Base-by-base conservation (phyloP, 331 rosid genomes). In the Acacia pycnantha region DNA sequence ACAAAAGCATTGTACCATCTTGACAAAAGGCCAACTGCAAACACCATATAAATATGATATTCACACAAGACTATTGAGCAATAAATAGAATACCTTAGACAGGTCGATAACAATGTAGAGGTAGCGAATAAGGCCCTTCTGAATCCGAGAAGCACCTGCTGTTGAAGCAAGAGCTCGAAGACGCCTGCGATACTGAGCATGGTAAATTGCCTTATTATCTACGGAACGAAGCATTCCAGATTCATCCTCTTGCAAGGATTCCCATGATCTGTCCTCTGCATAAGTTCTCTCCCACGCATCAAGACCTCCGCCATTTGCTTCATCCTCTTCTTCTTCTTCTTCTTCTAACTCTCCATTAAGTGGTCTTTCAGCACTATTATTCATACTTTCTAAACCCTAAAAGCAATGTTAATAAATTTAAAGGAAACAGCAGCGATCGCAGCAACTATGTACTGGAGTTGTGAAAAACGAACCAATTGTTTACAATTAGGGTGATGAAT, bases 221-320 rank as follows among this genome's bases (percentile, higher is more conserved):
- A 95, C 84, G 62, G 98, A 96, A 71, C 97, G 96, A 65, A 95
- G 98, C 73, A 92, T 90, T 11, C 98, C 98, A 26, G 96, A 93
- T 88, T 95, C 98, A 82, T 95, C 98, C 83, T 95, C 98, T 80
- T 95, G 96, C 77, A 93, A 84, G 31, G 94, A 87, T 78, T 95
- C 98, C 98, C 98, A 95, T 1, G 98, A 95, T 84, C 97, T 88
- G 84, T 95, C 98, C 74, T 95, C 98, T 5, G 97, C 97, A 53
- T 93, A 95, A 56, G 97, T 70, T 84, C 90, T 89, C 88, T 93
- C 97, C 98, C 98, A 95, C 18, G 98, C 98, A 11, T 90, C 96
- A 50, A 76, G 94, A 77, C 84, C 95, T 13, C 83, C 87, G 46
- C 64, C 93, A 85, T 86, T 85, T 47, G 44, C 93, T 10, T 92